Conservation (phyloP, 306 rosid genomes). For the Sicyos baderoa region DNA sequence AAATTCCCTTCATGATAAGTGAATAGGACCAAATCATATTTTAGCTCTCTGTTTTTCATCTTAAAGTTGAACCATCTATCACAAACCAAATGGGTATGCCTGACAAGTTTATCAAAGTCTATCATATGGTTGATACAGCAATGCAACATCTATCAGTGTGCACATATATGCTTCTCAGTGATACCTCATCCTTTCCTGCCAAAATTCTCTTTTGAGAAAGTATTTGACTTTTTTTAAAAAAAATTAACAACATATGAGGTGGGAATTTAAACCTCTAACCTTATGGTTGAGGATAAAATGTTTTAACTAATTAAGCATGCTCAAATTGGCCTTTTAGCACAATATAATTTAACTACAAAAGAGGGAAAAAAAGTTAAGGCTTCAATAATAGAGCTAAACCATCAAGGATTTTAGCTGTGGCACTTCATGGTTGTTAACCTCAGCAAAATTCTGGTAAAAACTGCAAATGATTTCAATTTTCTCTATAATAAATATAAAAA, state of each 20-base stretch:
- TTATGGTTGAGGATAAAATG: no score
- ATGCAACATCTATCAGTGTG: neutral
- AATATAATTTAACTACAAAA: neutral
- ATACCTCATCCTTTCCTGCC: neutral
- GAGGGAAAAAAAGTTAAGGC: neutral
- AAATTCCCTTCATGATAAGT: neutral
- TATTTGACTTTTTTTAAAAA: no score
- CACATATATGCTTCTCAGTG: neutral
- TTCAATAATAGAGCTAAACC: conserved; percentile 1
- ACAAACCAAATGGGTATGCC: neutral
- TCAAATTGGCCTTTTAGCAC: neutral
- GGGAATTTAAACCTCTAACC: neutral
- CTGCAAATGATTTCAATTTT: neutral
- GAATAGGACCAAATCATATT: neutral
- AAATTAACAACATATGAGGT: neutral
- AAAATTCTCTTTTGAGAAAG: no score
- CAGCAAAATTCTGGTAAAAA: neutral
- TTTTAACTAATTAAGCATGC: no score
- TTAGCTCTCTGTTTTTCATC: neutral
- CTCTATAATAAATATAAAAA: neutral
- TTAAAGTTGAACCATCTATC: neutral
- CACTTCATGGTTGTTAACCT: neutral
- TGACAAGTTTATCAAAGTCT: neutral
- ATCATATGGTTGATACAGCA: neutral
- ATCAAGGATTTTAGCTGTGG: neutral